Base-by-base conservation (phyloP, 2,329 filamentous ascomycete genomes). In the Monosporascus ibericus region DNA sequence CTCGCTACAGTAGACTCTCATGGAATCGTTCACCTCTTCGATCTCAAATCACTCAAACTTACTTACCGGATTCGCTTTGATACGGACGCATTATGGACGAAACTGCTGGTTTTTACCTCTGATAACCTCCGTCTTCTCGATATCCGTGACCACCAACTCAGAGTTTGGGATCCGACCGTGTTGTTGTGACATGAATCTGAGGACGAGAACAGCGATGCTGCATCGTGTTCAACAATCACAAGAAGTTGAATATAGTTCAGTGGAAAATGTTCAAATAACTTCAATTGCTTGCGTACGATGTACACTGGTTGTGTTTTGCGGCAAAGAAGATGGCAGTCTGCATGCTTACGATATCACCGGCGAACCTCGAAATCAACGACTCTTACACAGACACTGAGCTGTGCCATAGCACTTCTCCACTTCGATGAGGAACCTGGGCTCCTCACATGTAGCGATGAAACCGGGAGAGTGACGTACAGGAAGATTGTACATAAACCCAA, bases 21-120 rank as follows among this genome's bases (percentile, higher is more conserved):
- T 3, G 65, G 65, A 1, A 63, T 57, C 8, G 52, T 68, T 1
- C 57, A 55, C 2, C n/a, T 69, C 2, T 68, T 64, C 40, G 61
- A 68, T 2, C 65, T 68, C 18, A 11, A 51, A 9, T 62, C 56
- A 0, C 50, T 68, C 4, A 58, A 50, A 17, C 7, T 49, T 1
- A 47, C 63, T 2, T 60, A 58, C 36, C 44, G 54, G 3, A 39
- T 65, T 8, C 37, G n/a, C 3, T 55, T 58, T 7, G 55, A 59
- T 2, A 52, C 27, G 0, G 24, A 47, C 22, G 20, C 30, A 0
- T 30, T 54, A 2, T n/a, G 53, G 11, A 51, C 53, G 1, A 52
- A 55, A 14, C 48, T 30, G 9, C 36, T 66, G 1, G 25, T 42
- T 5, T 65, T 65, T 18, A 62, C 60, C 0, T 22, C 49, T 0